A percentile compares a stretch with the other conserved stretches of the same genome.
Evolutionary conservation across 2,329 filamentous ascomycete species (phyloP).

Genomic region (Biscogniauxia mediterranea): DNA sequence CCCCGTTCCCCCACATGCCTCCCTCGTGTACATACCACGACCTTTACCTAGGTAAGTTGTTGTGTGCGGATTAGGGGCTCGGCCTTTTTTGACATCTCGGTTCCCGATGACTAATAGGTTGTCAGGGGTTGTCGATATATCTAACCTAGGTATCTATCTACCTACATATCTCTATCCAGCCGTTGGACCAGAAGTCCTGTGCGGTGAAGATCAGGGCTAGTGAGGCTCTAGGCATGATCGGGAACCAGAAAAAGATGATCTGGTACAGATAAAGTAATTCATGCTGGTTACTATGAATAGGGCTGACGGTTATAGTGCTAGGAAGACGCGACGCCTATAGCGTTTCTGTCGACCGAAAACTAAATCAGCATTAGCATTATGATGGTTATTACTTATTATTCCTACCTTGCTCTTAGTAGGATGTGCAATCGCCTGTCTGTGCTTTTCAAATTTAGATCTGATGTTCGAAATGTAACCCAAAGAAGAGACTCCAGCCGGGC

Average conservation of each 20-base stretch:
- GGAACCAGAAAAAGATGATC: background rate
- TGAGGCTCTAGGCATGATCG: background rate
- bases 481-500: background rate
- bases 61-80: too few relatives aligned
- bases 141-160: background rate
- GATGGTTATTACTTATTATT: background rate
- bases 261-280: background rate
- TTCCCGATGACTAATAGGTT: background rate
- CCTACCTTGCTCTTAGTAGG: conserved; percentile 1
- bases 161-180: background rate
- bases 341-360: background rate
- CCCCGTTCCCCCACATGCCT: background rate
- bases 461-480: background rate
- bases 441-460: background rate
- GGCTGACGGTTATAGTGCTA: background rate
- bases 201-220: background rate
- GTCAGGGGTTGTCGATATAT: background rate
- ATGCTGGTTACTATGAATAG: background rate
- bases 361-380: background rate
- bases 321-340: background rate
- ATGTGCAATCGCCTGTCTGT: conserved; percentile 2
- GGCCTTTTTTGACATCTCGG: background rate
- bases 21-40: background rate
- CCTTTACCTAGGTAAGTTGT: background rate
- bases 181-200: background rate